Conservation (phyloP, 2,329 filamentous ascomycete species). For the Ascosphaera apis region DNA sequence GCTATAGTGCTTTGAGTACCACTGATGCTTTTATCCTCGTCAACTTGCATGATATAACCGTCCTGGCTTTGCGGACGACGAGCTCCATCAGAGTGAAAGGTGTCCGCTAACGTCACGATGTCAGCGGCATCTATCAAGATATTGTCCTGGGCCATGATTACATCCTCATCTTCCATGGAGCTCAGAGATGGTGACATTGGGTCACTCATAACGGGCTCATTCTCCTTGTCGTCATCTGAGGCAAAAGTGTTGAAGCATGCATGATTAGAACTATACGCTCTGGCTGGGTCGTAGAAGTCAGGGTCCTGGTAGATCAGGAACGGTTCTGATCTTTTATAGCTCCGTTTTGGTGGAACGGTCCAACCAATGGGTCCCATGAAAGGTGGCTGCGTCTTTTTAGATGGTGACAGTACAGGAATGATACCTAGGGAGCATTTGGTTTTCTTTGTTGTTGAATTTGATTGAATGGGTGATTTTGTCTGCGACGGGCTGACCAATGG, state of each 20-base stretch:
- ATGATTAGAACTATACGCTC: neutral
- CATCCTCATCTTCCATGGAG: neutral
- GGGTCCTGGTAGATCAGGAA: slow-evolving; percentile 7
- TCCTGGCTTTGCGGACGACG: neutral
- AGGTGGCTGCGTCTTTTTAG: slow-evolving; percentile 1
- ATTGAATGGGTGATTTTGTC: slow-evolving; percentile 1
- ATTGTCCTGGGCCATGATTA: slow-evolving; percentile 1
- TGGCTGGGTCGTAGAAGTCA: slow-evolving; percentile 1
- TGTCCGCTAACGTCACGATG: slow-evolving; percentile 1
- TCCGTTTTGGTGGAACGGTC: slow-evolving; percentile 3
- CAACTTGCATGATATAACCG: neutral
- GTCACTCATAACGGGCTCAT: neutral
- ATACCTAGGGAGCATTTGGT: neutral
- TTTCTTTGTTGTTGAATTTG: neutral
- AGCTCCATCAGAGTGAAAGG: neutral
- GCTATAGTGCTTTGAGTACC: neutral
- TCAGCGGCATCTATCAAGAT: slow-evolving; percentile 2
- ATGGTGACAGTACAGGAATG: neutral
- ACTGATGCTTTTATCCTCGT: neutral
- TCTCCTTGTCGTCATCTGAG: slow-evolving; percentile 6
- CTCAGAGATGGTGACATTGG: neutral
- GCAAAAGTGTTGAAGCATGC: slow-evolving; percentile 2
- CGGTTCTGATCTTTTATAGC: slow-evolving; percentile 1
- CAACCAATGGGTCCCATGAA: slow-evolving; percentile 6
- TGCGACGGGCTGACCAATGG: neutral